Evolutionary conservation across 2,329 filamentous ascomycete species (phyloP), one percentile per base, ranked within the genome.

Genomic region (Cadophora luteo-olivacea): DNA sequence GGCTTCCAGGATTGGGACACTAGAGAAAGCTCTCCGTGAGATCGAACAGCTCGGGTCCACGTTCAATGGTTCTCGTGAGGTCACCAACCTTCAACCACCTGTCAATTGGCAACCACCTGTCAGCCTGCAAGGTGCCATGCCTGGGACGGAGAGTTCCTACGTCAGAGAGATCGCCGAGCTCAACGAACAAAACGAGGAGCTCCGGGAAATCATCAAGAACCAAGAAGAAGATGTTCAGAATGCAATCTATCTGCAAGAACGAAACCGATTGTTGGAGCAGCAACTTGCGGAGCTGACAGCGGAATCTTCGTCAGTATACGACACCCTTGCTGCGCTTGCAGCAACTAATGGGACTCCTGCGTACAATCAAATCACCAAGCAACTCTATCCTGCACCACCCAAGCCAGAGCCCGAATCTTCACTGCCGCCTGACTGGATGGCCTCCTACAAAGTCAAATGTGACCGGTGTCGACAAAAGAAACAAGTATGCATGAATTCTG

Each of bases 121-220:
- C 22, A 25, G 14, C 25, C 14, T 49, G 16, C 8, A n/a, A 12
- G 60, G 41, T 36, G 41, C 60, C 9, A 33, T 36, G 14, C 36
- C 11, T 14, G 49, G 32, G 3, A 64, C 55, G 33, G 22, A 64
- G 12, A n/a, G 4, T 8, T 41, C 36, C 16, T 64, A 64, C 49
- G n/a, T 4, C 2, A 22, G 29, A 22, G 48, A 64, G 36, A 12
- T 64, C 16, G 14, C 29, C 12, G 61, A 64, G 4, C 49, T 64
- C 5, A 51, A 54, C 38, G 61, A 33, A 14, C 61, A 64, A 19
- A 65, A 65, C 38, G 63, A 65, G n/a, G 63, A 65, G 25, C 45
- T 65, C 4, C 57, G 25, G 32, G 63, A 58, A 8, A 38, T 60
- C 5, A 65, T 65, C 3, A 22, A 36, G 22, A 36, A 33, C 9